Evolutionary conservation across 345 rosid genomes (phyloP).

Genomic region (Syzygium oleosum): DNA sequence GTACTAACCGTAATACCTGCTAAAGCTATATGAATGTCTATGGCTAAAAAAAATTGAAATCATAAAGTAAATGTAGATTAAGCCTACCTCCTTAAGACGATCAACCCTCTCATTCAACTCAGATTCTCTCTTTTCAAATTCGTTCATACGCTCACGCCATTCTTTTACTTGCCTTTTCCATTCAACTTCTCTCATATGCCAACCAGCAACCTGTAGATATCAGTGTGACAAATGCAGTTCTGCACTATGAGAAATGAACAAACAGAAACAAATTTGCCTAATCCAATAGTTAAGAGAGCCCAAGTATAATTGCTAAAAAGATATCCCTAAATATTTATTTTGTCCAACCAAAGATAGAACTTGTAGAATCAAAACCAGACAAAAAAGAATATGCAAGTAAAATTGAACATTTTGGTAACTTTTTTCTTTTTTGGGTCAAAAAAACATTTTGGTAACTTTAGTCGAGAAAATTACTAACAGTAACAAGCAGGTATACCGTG

Average conservation of each 20-base stretch:
- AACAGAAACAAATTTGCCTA: neutral
- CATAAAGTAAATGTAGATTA: neutral
- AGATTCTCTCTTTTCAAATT: slow-evolving; percentile 25
- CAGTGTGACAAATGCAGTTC: neutral
- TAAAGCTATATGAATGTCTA: neutral
- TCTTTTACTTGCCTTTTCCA: slow-evolving; percentile 15
- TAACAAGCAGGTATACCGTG: neutral
- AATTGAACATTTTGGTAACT: neutral
- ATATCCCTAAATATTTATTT: neutral
- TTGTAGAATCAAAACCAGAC: neutral
- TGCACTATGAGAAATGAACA: neutral
- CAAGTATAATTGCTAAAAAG: neutral
- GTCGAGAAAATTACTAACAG: neutral
- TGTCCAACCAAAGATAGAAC: neutral
- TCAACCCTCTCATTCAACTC: slow-evolving; percentile 25
- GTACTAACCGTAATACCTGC: too few species aligned
- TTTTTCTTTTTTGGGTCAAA: too few species aligned
- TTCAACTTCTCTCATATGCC: slow-evolving; percentile 37
- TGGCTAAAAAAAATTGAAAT: neutral
- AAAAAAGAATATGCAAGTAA: neutral
- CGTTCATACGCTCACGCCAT: neutral
- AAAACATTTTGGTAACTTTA: neutral
- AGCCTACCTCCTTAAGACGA: slow-evolving; percentile 40
- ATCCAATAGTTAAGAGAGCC: neutral
- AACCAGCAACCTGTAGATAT: slow-evolving; percentile 26